These are phyloP conservation scores for Favolaschia claudopus DNA, from an alignment of 768 basidiomycete genomes.

Conservation along the genomic window DNA sequence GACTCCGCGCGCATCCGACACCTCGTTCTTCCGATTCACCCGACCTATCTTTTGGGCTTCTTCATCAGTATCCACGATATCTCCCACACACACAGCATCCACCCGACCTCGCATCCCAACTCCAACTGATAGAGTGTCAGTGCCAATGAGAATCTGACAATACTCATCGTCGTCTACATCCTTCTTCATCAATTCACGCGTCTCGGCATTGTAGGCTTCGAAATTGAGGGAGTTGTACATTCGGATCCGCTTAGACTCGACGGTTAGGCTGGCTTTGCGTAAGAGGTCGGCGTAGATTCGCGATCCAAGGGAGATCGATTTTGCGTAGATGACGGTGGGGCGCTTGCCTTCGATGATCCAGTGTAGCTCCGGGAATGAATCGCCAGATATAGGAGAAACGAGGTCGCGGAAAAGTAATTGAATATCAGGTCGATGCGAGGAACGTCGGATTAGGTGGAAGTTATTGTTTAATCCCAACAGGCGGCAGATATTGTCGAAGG, in stretches of 20 bases:
- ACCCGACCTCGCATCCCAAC: slow-evolving; percentile 9
- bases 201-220: background rate
- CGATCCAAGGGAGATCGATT: background rate
- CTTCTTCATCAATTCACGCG: background rate
- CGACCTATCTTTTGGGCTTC: slow-evolving; percentile 30
- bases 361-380: slow-evolving; percentile 19
- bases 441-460: slow-evolving; percentile 13
- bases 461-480: slow-evolving; percentile 12
- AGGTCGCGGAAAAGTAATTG: slow-evolving; percentile 15
- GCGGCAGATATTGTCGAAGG: slow-evolving; percentile 5
- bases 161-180: background rate
- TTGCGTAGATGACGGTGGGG: background rate
- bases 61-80: no score
- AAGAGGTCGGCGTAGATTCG: background rate
- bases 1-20: slow-evolving; percentile 18
- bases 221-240: slow-evolving; percentile 1
- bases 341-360: slow-evolving; percentile 10
- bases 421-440: slow-evolving; percentile 19
- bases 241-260: background rate
- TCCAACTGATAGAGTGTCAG: slow-evolving; percentile 25
- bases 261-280: background rate
- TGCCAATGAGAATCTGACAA: slow-evolving; percentile 22
- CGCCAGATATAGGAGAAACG: background rate
- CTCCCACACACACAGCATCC: slow-evolving; percentile 24
- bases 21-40: slow-evolving; percentile 11